These are phyloP conservation scores for Immersiella caudata DNA, from an alignment of 495 filamentous ascomycete species.

Conservation along the genomic window DNA sequence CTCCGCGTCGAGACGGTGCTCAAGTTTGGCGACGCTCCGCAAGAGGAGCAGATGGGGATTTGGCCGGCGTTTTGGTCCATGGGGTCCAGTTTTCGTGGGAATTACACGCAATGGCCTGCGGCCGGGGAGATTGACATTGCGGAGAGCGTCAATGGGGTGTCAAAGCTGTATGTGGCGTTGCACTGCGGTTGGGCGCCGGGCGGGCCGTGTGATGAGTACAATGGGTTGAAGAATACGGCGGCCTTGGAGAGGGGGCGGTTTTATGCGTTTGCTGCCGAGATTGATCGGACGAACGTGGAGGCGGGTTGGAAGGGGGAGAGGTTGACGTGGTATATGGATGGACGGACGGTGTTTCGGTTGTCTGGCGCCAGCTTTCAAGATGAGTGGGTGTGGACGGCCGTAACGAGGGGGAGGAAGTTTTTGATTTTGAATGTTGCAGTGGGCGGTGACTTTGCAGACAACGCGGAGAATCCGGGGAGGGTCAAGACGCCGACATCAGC, in stretches of 20 bases:
- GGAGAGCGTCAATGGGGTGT: slow-evolving; percentile 47
- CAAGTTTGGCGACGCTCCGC: slow-evolving; percentile 39
- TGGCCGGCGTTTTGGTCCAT: slow-evolving; percentile 56
- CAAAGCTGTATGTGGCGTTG: slow-evolving; percentile 44
- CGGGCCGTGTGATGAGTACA: slow-evolving; percentile 49
- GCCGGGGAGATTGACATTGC: slow-evolving; percentile 53
- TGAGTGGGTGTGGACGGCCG: slow-evolving; percentile 41
- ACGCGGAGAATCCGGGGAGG: slow-evolving; percentile 11
- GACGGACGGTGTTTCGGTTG: slow-evolving; percentile 17
- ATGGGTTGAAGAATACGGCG: slow-evolving; percentile 36
- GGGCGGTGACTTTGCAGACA: slow-evolving; percentile 40
- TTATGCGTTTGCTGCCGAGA: slow-evolving; percentile 45
- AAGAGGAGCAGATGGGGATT: slow-evolving; percentile 45
- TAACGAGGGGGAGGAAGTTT: slow-evolving; percentile 40
- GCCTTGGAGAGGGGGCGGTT: slow-evolving; percentile 39
- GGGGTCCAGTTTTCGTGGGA: slow-evolving; percentile 40
- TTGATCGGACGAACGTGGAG: slow-evolving; percentile 38
- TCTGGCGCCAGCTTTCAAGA: slow-evolving; percentile 36
- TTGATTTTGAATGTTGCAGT: slow-evolving; percentile 53
- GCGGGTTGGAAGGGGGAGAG: slow-evolving; percentile 44
- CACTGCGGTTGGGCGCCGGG: slow-evolving; percentile 49
- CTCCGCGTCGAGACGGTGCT: slow-evolving; percentile 44
- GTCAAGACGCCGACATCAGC: slow-evolving; percentile 19
- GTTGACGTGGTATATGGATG: slow-evolving; percentile 49
- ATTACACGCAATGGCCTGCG: slow-evolving; percentile 42